A percentile compares a stretch with the other conserved stretches of the same genome.
phyloP scores from a whole-genome alignment of 768 basidiomycete genomes.

The Agaricus bisporus region DNA sequence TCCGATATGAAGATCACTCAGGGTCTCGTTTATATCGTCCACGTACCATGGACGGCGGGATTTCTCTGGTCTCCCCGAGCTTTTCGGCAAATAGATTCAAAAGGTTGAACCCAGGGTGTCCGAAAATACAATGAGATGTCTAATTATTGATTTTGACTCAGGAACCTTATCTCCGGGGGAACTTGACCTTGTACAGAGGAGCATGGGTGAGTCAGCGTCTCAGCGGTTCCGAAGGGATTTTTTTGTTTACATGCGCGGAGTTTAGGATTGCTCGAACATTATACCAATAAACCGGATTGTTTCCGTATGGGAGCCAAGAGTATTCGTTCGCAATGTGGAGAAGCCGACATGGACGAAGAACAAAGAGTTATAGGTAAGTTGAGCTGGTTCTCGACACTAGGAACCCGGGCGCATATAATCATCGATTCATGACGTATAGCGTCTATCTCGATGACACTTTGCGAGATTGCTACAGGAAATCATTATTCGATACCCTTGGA shows the following conservation, averaged over 20 bases:
- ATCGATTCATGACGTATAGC: slow-evolving; percentile 30
- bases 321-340: slow-evolving; percentile 46
- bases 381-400: background rate
- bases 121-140: background rate
- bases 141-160: background rate
- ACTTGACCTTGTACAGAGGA: slow-evolving; percentile 1
- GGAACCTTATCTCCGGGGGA: background rate
- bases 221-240: background rate
- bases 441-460: slow-evolving; percentile 73
- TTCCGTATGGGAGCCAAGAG: slow-evolving; percentile 43
- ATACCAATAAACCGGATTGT: slow-evolving; percentile 48
- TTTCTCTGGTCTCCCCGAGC: slow-evolving; percentile 4
- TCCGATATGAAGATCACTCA: background rate
- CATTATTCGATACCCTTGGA: slow-evolving; percentile 65
- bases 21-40: background rate
- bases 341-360: slow-evolving; percentile 49
- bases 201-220: background rate
- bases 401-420: background rate
- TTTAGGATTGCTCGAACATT: slow-evolving; percentile 31
- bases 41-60: background rate
- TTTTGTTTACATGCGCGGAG: background rate
- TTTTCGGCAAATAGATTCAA: background rate
- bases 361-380: slow-evolving; percentile 52
- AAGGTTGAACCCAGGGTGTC: background rate
- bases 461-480: slow-evolving; percentile 70